phyloP scores from a whole-genome alignment of 2,329 filamentous ascomycete genomes.

The Colletotrichum eleusines region DNA sequence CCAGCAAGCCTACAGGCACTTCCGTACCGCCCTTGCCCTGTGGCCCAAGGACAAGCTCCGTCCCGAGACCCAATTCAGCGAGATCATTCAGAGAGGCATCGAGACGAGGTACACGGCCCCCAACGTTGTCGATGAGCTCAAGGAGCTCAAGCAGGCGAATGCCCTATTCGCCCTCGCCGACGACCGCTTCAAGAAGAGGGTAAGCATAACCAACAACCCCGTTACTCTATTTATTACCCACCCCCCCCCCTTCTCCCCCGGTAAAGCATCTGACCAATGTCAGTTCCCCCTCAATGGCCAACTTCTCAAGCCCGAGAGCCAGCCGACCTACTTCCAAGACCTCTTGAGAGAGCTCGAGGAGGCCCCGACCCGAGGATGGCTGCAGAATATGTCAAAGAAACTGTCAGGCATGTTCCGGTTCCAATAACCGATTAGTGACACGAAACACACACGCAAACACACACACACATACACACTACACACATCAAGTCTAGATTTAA shows the following conservation, averaged over 20 bases:
- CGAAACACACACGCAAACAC: neutral
- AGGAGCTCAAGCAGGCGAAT: constrained; percentile 68
- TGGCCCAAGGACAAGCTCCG: constrained; percentile 76
- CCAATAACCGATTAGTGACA: constrained; percentile 52
- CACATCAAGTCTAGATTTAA: neutral
- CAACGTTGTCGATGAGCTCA: constrained; percentile 54
- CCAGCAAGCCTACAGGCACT: constrained; percentile 60
- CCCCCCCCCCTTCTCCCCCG: too few species aligned
- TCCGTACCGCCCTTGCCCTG: constrained; percentile 63
- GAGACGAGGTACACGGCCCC: constrained; percentile 47
- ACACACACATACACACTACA: neutral
- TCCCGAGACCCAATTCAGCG: constrained; percentile 72
- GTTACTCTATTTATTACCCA: neutral
- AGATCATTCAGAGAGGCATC: constrained; percentile 63
- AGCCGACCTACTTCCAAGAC: constrained; percentile 73
- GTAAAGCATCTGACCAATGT: neutral
- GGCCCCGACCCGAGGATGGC: constrained; percentile 68
- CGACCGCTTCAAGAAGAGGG: constrained; percentile 69
- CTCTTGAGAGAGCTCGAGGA: constrained; percentile 72
- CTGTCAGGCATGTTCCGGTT: constrained; percentile 71
- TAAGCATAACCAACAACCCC: constrained; percentile 50
- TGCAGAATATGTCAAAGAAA: constrained; percentile 64
- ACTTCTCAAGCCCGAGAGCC: constrained; percentile 69
- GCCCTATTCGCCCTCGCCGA: constrained; percentile 70
- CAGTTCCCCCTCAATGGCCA: constrained; percentile 57